phyloP scores from a whole-genome alignment of 805 yeast genomes.

The Metschnikowia baotianmanensis region DNA sequence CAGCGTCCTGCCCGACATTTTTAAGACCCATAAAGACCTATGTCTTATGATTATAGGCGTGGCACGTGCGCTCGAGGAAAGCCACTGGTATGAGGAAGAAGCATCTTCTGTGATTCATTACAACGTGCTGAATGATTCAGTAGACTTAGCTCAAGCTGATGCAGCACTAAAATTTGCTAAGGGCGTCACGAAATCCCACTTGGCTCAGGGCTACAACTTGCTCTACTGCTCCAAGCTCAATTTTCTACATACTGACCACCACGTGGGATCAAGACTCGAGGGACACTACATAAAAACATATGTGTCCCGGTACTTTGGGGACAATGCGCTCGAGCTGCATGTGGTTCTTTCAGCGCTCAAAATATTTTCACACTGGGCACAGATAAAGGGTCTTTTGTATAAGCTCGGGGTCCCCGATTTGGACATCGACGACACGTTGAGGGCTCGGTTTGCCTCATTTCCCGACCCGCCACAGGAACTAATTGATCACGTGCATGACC shows the following conservation, averaged over 20 bases:
- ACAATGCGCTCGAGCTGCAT: constrained; percentile 34
- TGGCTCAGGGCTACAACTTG: constrained; percentile 41
- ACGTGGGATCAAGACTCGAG: constrained; percentile 48
- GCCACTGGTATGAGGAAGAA: constrained; percentile 49
- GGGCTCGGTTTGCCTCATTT: constrained; percentile 33
- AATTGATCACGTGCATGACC: constrained; percentile 36
- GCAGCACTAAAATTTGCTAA: constrained; percentile 21
- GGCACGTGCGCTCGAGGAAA: constrained; percentile 47
- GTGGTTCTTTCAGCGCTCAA: constrained; percentile 48
- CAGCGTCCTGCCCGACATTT: constrained; percentile 30
- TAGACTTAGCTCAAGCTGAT: constrained; percentile 22
- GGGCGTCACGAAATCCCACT: constrained; percentile 31
- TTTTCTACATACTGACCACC: constrained; percentile 56
- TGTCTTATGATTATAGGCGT: constrained; percentile 49
- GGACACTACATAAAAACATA: constrained; percentile 42
- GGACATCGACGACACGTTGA: constrained; percentile 29
- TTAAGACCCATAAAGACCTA: constrained; percentile 37
- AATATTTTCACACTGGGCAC: constrained; percentile 56
- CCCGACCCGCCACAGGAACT: constrained; percentile 44
- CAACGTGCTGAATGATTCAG: constrained; percentile 34
- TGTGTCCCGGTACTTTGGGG: constrained; percentile 40
- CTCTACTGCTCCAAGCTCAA: constrained; percentile 48
- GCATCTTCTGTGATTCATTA: constrained; percentile 40
- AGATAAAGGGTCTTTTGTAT: constrained; percentile 46
- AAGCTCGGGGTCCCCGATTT: constrained; percentile 41